Percentiles rank a stretch among this genome's conserved stretches.
These are phyloP conservation scores for Catharanthus roseus DNA, from an alignment of 257 asterid genomes.

Conservation along the genomic window DNA sequence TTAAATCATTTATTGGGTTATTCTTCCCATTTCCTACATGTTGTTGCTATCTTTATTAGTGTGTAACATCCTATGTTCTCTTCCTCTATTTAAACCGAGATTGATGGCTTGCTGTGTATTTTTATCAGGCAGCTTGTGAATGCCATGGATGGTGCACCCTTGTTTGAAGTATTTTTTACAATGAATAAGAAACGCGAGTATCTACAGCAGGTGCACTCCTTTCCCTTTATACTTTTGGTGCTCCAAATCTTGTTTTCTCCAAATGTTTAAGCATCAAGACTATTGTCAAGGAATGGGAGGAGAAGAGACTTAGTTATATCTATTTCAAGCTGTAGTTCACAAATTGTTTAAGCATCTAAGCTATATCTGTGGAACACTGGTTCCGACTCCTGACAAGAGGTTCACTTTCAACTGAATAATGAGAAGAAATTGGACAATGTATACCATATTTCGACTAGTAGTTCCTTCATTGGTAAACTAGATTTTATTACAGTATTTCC, in stretches of 20 bases:
- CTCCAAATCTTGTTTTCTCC: conserved; percentile 8
- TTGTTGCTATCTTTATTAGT: background rate
- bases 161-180: conserved; percentile 82
- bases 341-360: background rate
- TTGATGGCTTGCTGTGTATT: conserved; percentile 24
- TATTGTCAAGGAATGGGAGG: background rate
- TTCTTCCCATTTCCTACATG: background rate
- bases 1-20: too few species aligned
- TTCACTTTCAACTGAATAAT: conserved; percentile 1
- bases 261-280: background rate
- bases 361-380: background rate
- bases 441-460: background rate
- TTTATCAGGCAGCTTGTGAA: conserved; percentile 82
- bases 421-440: background rate
- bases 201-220: conserved; percentile 67
- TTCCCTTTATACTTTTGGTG: background rate
- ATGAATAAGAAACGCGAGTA: conserved; percentile 50
- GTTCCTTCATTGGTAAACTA: background rate
- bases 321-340: background rate
- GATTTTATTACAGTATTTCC: background rate
- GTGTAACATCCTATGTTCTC: background rate
- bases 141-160: conserved; percentile 62
- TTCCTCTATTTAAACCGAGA: background rate
- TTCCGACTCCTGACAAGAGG: background rate
- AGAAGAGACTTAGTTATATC: background rate